These are phyloP conservation scores for Dendrobium huoshanense DNA, from an alignment of 106 monocot genomes.

Conservation along the genomic window DNA sequence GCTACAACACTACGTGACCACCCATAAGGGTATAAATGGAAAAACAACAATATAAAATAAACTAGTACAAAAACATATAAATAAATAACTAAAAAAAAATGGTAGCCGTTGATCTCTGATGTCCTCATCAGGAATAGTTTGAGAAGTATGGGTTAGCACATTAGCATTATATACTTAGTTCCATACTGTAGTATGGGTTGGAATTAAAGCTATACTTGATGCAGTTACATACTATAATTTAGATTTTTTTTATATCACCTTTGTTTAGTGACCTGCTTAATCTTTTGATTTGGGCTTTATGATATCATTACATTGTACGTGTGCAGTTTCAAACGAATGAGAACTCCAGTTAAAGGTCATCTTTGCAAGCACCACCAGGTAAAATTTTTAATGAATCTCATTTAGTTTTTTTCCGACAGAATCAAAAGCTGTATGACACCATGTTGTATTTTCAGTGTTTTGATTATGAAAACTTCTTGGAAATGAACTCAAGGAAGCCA, in stretches of 20 bases:
- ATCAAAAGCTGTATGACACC: not conserved
- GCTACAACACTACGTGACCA: no score
- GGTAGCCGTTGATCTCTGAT: no score
- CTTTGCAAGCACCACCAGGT: constrained; percentile 97
- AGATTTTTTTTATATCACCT: no score
- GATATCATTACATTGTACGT: not conserved
- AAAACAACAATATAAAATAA: no score
- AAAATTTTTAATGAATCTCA: not conserved
- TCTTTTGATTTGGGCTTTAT: not conserved
- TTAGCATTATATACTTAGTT: not conserved
- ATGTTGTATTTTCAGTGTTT: constrained; percentile 57
- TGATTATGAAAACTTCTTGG: constrained; percentile 92
- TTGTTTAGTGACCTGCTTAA: not conserved
- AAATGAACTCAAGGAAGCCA: constrained; percentile 82
- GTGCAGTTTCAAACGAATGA: constrained; percentile 80
- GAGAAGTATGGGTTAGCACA: not conserved
- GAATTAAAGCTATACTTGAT: not conserved
- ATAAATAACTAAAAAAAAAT: no score
- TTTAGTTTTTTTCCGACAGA: not conserved
- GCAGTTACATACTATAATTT: not conserved
- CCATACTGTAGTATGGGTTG: not conserved
- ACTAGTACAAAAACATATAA: no score
- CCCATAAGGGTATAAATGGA: no score
- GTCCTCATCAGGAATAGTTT: no score
- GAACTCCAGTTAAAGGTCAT: constrained; percentile 79